Base-by-base conservation (phyloP, 805 yeast genomes). In the Spathaspora gorwiae region DNA sequence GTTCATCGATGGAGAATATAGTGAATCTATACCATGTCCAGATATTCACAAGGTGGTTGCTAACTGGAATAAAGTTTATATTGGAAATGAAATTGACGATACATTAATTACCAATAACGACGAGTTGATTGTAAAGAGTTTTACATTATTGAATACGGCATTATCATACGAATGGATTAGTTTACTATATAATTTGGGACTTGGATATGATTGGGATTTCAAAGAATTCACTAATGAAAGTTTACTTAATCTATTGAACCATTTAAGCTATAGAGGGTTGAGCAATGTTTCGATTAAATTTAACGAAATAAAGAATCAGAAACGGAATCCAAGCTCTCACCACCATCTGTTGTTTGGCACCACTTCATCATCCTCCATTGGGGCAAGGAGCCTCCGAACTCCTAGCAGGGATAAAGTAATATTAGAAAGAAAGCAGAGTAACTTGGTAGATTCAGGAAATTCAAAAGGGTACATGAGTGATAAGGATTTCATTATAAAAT, bases 81-180 rank as follows among this genome's bases (percentile, higher is more conserved):
- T 69, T n/a, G 73, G 73, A 7, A 56, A 58, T 33, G 49, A 47
- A 5, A 35, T 40, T 7, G 54, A 47, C 6, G 40, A 42, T 29
- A 35, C 8, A n/a, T 9, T 12, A 9, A 24, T 29, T 7, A 35
- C 42, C 9, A 29, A 44, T 7, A 47, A 55, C 27, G 59, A 56
- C 33, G 71, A 67, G 40, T 42, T 73, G 13, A 42, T 68, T 8
- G 31, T 71, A 1, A 59, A 62, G 33, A 78, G 69, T 47, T 51
- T 79, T 2, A 49, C 72, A 10, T 48, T 80, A 0, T 50, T 79
- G 12, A 66, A 66, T 37, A 59, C 54, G 2, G 50, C 61, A 2
- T 62, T 71, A 30, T 59, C 74, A 0, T 58, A 61, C 35, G 81
- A 78, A 46, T 82, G 87, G 87, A 63, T 80, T 0, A 56, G 65